Conservation (phyloP, 306 rosid genomes). For the Astragalus glycyphyllos region DNA sequence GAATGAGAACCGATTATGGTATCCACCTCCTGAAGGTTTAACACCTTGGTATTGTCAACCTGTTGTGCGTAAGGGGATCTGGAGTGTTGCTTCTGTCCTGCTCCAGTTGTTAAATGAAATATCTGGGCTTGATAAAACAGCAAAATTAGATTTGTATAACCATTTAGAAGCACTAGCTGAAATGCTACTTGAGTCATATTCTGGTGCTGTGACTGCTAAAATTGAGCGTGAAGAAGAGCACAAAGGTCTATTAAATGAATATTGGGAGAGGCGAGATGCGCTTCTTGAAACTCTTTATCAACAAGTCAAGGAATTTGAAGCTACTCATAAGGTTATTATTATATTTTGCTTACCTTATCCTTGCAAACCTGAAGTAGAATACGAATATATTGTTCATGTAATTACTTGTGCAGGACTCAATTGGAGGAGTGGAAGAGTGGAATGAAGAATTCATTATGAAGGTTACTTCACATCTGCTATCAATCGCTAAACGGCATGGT, state of each 20-base stretch:
- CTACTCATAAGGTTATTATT: conserved; percentile 65
- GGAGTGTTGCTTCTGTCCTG: conserved; percentile 78
- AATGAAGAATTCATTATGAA: conserved; percentile 61
- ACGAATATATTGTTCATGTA: conserved; percentile 43
- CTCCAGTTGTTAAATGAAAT: conserved; percentile 75
- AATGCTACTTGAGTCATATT: conserved; percentile 84
- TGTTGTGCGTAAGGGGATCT: conserved; percentile 79
- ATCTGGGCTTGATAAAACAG: conserved; percentile 65
- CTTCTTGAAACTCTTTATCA: conserved; percentile 78
- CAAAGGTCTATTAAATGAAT: conserved; percentile 76
- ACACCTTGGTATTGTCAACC: conserved; percentile 94
- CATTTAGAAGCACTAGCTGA: conserved; percentile 80
- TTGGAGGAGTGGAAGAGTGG: conserved; percentile 59
- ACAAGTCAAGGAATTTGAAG: conserved; percentile 65
- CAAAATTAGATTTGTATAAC: conserved; percentile 66
- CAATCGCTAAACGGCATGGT: conserved; percentile 84
- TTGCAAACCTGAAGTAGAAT: conserved; percentile 41
- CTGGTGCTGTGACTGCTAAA: conserved; percentile 90
- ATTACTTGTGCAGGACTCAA: conserved; percentile 59
- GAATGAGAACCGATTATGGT: conserved; percentile 85
- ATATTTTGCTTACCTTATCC: conserved; percentile 31
- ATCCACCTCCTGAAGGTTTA: conserved; percentile 92
- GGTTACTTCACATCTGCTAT: conserved; percentile 64
- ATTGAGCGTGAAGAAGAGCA: conserved; percentile 79
- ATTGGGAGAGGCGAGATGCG: conserved; percentile 85